Percentiles rank a stretch among this genome's conserved stretches.
Conservation (phyloP, 768 basidiomycete genomes). For the Pulveroboletus sp. region DNA sequence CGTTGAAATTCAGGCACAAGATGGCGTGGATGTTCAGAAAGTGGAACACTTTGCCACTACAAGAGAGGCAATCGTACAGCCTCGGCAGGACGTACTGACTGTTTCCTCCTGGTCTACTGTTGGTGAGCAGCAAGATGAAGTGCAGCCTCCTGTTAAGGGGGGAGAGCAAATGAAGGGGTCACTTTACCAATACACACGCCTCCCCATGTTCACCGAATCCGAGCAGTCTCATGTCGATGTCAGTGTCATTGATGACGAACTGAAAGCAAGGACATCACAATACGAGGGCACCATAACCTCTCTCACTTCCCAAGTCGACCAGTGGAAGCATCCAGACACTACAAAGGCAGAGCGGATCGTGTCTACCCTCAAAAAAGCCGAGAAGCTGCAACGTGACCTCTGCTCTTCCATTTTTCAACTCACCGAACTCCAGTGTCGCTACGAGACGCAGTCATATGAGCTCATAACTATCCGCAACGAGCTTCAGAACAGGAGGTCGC, state of each 20-base stretch:
- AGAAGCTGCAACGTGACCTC: not conserved
- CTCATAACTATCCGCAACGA: not conserved
- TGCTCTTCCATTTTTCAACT: not conserved
- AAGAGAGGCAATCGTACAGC: too few species aligned
- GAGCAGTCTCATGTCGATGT: not conserved
- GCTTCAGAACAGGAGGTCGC: not conserved
- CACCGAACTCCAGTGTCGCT: not conserved
- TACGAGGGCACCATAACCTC: not conserved
- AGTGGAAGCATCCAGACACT: not conserved
- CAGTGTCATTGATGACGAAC: not conserved
- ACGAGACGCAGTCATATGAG: not conserved
- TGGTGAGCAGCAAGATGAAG: too few species aligned
- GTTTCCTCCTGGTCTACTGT: too few species aligned
- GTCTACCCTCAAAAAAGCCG: not conserved
- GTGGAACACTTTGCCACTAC: too few species aligned
- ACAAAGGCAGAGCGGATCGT: not conserved
- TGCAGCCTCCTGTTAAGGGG: too few species aligned
- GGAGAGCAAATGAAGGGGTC: too few species aligned
- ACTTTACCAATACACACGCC: too few species aligned
- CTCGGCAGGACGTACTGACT: too few species aligned
- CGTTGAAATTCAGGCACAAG: too few species aligned
- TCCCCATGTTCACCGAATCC: too few species aligned
- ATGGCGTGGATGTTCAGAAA: too few species aligned
- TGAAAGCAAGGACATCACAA: slow-evolving; percentile 1
- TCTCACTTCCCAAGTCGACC: not conserved